A percentile compares a stretch with the other conserved stretches of the same genome.
Conservation (phyloP, 2,329 filamentous ascomycete species). For the Fonsecaea pedrosoi region DNA sequence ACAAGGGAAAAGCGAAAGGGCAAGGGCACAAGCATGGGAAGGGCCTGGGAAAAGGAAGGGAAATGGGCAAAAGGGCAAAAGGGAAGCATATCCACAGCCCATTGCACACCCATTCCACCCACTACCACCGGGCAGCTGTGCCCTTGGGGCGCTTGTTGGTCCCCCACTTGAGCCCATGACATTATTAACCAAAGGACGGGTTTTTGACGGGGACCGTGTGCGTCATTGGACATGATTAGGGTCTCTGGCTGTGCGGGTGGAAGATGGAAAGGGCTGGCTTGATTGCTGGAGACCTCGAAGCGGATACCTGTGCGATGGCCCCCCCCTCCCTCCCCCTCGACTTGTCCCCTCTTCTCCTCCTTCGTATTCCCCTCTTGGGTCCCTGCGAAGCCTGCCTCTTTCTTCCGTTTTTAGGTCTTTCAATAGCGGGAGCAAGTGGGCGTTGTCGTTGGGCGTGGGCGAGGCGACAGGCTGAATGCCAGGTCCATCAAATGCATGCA, state of each 20-base stretch:
- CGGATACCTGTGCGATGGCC: slow-evolving; percentile 16
- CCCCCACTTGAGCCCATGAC: slow-evolving; percentile 13
- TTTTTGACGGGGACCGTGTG: neutral
- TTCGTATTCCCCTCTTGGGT: slow-evolving; percentile 5
- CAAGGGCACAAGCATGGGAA: neutral
- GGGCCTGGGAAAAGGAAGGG: neutral
- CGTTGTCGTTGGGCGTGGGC: neutral
- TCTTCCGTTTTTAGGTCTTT: slow-evolving; percentile 18
- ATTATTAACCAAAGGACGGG: neutral
- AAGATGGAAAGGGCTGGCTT: slow-evolving; percentile 4
- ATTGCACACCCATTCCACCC: slow-evolving; percentile 7
- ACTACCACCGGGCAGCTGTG: neutral
- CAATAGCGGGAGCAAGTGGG: neutral
- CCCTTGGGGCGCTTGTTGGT: slow-evolving; percentile 8
- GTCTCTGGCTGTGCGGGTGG: slow-evolving; percentile 13
- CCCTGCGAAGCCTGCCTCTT: slow-evolving; percentile 6
- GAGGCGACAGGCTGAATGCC: neutral
- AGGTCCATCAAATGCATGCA: slow-evolving; percentile 1
- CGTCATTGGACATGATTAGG: slow-evolving; percentile 11
- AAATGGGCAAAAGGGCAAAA: neutral
- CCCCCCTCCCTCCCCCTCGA: neutral
- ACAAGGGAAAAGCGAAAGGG: slow-evolving; percentile 1
- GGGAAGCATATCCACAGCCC: slow-evolving; percentile 2
- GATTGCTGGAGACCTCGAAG: neutral
- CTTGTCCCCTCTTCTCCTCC: neutral